phyloP scores from a whole-genome alignment of 768 basidiomycete species.

The Rhizopogon vinicolor region DNA sequence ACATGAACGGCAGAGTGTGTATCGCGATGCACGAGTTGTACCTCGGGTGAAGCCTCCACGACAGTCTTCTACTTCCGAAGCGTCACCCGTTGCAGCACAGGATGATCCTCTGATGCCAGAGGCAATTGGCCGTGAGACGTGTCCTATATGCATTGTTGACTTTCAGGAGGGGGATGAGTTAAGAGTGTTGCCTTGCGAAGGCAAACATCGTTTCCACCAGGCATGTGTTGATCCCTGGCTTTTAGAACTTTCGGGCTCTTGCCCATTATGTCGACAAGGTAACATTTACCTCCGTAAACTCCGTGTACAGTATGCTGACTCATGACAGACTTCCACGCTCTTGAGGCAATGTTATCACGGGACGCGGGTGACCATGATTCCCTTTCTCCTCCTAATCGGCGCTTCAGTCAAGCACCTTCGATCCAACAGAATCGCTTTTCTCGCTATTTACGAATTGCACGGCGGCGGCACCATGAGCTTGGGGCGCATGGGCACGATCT shows the following conservation, averaged over 20 bases:
- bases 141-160: slow-evolving; percentile 93
- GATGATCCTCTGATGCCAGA: slow-evolving; percentile 49
- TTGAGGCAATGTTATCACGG: slow-evolving; percentile 51
- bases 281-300: slow-evolving; percentile 12
- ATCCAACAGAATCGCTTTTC: slow-evolving; percentile 43
- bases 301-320: not conserved
- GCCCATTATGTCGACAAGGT: slow-evolving; percentile 93
- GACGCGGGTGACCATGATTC: slow-evolving; percentile 18
- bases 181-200: slow-evolving; percentile 87
- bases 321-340: slow-evolving; percentile 50
- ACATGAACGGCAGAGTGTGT: slow-evolving; percentile 1
- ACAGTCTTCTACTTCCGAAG: not conserved
- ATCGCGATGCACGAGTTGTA: not conserved
- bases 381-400: slow-evolving; percentile 2
- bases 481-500: slow-evolving; percentile 27
- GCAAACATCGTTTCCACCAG: slow-evolving; percentile 87
- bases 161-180: slow-evolving; percentile 94
- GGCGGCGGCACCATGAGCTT: slow-evolving; percentile 40
- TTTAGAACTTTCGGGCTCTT: slow-evolving; percentile 82
- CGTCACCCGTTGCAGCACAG: not conserved
- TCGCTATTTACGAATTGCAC: slow-evolving; percentile 51
- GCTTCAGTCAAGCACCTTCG: slow-evolving; percentile 11
- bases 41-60: slow-evolving; percentile 3
- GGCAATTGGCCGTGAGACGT: slow-evolving; percentile 77
- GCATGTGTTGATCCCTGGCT: slow-evolving; percentile 93